phyloP scores from a whole-genome alignment of 108 stramenopile species.

The Cyclotella cryptica region DNA sequence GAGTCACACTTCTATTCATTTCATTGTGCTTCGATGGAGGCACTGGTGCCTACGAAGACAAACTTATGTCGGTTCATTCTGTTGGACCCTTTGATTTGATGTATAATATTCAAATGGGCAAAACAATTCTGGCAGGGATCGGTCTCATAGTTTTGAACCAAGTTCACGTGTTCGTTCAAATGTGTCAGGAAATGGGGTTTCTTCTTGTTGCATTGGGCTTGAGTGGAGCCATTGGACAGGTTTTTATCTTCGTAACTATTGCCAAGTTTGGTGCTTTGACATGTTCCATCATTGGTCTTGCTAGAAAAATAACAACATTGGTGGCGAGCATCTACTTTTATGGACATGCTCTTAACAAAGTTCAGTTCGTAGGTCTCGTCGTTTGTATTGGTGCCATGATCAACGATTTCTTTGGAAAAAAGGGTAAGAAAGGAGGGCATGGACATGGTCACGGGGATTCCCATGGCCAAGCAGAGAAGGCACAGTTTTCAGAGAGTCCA shows the following conservation, averaged over 20 bases:
- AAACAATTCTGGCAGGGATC: constrained; percentile 94
- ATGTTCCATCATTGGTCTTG: constrained; percentile 95
- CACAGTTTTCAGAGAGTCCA: constrained; percentile 30
- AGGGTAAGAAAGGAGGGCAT: constrained; percentile 59
- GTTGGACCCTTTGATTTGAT: constrained; percentile 98
- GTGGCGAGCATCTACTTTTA: constrained; percentile 95
- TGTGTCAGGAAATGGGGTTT: constrained; percentile 96
- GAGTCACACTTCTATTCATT: constrained; percentile 91
- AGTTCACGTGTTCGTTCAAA: constrained; percentile 92
- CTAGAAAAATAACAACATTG: constrained; percentile 94
- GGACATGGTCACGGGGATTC: no score
- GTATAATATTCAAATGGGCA: constrained; percentile 99
- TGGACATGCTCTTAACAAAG: constrained; percentile 85
- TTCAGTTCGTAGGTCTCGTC: constrained; percentile 83
- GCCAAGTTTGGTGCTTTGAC: constrained; percentile 98
- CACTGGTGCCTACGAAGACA: constrained; percentile 99
- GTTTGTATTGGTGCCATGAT: constrained; percentile 92
- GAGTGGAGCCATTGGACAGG: constrained; percentile 96
- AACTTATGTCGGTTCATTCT: constrained; percentile 96
- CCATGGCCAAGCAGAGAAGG: constrained; percentile 3
- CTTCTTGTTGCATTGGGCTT: constrained; percentile 92
- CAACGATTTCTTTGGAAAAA: constrained; percentile 93
- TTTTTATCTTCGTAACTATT: constrained; percentile 97
- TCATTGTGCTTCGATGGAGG: constrained; percentile 98
- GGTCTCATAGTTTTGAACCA: constrained; percentile 92